phyloP scores from a whole-genome alignment of 345 rosid genomes.

The Stellera chamaejasme region DNA sequence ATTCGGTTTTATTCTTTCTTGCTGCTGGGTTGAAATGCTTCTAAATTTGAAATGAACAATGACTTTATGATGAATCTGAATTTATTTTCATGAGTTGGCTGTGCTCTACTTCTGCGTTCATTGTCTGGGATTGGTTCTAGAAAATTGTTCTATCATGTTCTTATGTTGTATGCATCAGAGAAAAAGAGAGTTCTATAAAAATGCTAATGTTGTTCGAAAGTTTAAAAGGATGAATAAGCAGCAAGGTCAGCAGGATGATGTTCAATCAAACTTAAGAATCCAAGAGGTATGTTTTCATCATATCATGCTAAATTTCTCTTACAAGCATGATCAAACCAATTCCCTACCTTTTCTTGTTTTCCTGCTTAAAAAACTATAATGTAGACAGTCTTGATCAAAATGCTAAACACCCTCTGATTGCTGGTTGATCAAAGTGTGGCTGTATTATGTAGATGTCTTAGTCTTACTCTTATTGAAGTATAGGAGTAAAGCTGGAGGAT shows the following conservation, averaged over 20 bases:
- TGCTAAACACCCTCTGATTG: too few species aligned
- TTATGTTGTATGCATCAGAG: constrained; percentile 32
- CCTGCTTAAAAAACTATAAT: too few species aligned
- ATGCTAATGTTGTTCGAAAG: constrained; percentile 68
- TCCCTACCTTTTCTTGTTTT: too few species aligned
- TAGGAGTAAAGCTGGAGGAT: too few species aligned
- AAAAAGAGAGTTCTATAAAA: constrained; percentile 74
- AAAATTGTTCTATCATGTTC: not conserved
- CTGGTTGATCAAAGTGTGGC: too few species aligned
- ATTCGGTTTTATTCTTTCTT: not conserved
- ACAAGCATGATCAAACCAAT: too few species aligned
- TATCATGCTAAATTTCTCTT: not conserved
- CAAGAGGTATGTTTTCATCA: constrained; percentile 21
- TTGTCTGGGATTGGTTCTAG: not conserved
- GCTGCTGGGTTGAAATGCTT: not conserved
- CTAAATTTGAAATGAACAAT: not conserved
- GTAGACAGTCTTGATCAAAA: too few species aligned
- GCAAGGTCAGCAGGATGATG: constrained; percentile 23
- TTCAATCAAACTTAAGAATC: constrained; percentile 7
- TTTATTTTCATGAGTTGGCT: not conserved
- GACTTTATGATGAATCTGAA: too few species aligned
- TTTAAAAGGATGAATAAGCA: constrained; percentile 50
- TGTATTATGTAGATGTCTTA: too few species aligned
- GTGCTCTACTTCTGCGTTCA: not conserved
- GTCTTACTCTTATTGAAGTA: too few species aligned